Conservation (phyloP, 805 yeast species). For the Lipomyces chichibuensis region DNA sequence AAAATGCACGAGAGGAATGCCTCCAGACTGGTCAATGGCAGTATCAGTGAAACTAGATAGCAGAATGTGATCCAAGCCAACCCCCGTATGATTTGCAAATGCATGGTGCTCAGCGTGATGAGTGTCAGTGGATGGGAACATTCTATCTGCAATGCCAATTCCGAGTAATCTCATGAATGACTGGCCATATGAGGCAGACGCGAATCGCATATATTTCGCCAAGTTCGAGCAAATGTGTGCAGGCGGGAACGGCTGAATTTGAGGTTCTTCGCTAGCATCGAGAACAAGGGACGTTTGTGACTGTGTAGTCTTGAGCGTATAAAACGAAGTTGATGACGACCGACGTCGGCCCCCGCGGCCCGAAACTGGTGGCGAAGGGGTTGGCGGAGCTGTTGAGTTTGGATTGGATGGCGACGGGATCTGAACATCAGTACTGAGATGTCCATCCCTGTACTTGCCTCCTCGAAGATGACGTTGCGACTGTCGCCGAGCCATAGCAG, state of each 20-base stretch:
- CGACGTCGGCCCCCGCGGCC: slow-evolving; percentile 14
- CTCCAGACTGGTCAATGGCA: slow-evolving; percentile 37
- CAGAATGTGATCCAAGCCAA: slow-evolving; percentile 41
- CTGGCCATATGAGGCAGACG: slow-evolving; percentile 45
- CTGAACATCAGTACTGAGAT: neutral
- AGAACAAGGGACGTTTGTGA: slow-evolving; percentile 34
- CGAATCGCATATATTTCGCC: slow-evolving; percentile 42
- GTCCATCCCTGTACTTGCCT: slow-evolving; percentile 3
- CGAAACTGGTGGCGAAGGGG: slow-evolving; percentile 4
- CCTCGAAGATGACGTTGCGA: slow-evolving; percentile 3
- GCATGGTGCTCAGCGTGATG: slow-evolving; percentile 44
- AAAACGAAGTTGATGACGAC: slow-evolving; percentile 18
- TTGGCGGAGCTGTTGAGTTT: neutral
- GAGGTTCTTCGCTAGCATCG: slow-evolving; percentile 28
- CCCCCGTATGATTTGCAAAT: slow-evolving; percentile 42
- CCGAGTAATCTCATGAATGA: slow-evolving; percentile 44
- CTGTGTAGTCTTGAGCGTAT: slow-evolving; percentile 29
- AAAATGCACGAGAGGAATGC: slow-evolving; percentile 43
- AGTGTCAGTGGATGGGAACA: slow-evolving; percentile 36
- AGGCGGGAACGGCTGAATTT: slow-evolving; percentile 38
- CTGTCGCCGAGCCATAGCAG: slow-evolving; percentile 2
- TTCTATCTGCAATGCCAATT: slow-evolving; percentile 37
- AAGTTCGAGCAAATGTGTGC: slow-evolving; percentile 40
- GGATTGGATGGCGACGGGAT: slow-evolving; percentile 6
- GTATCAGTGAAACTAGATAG: slow-evolving; percentile 42